Percentiles rank a stretch among this genome's conserved stretches.
These are phyloP conservation scores for Xylaria hypoxylon DNA, from an alignment of 2,329 filamentous ascomycete genomes.

Conservation along the genomic window DNA sequence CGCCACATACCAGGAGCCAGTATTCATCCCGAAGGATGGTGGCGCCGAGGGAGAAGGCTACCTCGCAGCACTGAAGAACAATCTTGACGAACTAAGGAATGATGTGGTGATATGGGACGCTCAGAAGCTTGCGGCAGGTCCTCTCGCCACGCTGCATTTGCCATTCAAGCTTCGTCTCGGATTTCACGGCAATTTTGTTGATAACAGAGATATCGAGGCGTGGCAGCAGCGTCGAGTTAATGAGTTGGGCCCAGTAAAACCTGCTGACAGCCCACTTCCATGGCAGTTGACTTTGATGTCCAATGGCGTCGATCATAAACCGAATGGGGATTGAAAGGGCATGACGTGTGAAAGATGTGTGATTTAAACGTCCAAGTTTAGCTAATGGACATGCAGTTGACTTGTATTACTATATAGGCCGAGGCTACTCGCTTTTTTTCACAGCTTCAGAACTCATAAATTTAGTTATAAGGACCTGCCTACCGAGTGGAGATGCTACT, in stretches of 20 bases:
- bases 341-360: conserved; percentile 7
- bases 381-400: background rate
- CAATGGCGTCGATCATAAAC: conserved; percentile 16
- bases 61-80: conserved; percentile 59
- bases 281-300: conserved; percentile 52
- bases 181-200: conserved; percentile 59
- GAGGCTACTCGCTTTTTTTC: background rate
- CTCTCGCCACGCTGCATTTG: conserved; percentile 56
- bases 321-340: conserved; percentile 34
- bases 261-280: conserved; percentile 53
- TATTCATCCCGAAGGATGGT: conserved; percentile 61
- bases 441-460: too few relatives aligned
- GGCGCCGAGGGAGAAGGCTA: conserved; percentile 62
- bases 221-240: conserved; percentile 55
- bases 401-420: background rate
- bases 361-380: background rate
- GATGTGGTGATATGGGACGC: conserved; percentile 60
- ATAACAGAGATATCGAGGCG: conserved; percentile 56
- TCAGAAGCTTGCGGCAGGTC: conserved; percentile 53
- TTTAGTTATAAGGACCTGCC: background rate
- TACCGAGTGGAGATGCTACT: background rate
- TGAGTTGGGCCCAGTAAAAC: conserved; percentile 55
- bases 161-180: conserved; percentile 57
- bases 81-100: conserved; percentile 59
- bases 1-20: conserved; percentile 64